Base-by-base conservation (phyloP, 2,329 filamentous ascomycete genomes). In the Cryphonectria parasitica region DNA sequence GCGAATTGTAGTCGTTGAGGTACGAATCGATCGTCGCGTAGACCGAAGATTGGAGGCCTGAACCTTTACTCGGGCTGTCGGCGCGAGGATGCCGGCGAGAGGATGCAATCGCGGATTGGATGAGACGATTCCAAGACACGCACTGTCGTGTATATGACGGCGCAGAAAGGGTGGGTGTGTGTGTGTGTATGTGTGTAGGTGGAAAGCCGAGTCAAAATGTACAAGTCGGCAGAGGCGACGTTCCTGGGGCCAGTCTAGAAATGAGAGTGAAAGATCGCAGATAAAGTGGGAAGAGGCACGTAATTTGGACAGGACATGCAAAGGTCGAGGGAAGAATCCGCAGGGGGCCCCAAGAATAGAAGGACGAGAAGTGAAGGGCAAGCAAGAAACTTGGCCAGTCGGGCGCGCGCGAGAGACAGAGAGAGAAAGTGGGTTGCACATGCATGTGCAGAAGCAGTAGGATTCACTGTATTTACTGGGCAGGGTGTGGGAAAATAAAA, bases 301-400 rank as follows among this genome's bases (percentile, higher is more conserved):
- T 17, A 31, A 31, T 8, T 8, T 17, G 54, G 54, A 58, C 31
- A 15, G 15, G 25, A 25, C 15, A 66, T 34, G 49, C 45, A 41
- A 28, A n/a, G 45, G 49, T 39, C 69, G 56, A 64, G 69, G 67
- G 62, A 58, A 34, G 28, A 58, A 58, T 10, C 54, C 28, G 25
- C 54, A 56, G 52, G n/a, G 28, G 28, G 5, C 28, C 54, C 67
- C 45, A 68, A 25, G 31, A 54, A 34, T 41, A 56, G 64, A 60
- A 11, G 36, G 68, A 58, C 22, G 62, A 31, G 43, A 7, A 65
- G 43, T 17, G 54, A 54, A 39, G 60, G 36, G 64, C 19, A 39
- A 52, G 65, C 58, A 70, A 58, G 62, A 52, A 49, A 31, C 58
- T 11, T 61, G 62, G 62, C 61, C 2, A 61, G 49, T 62, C 49